Evolutionary conservation across 2,329 filamentous ascomycete species (phyloP).

Genomic region (Colletotrichum musicola): DNA sequence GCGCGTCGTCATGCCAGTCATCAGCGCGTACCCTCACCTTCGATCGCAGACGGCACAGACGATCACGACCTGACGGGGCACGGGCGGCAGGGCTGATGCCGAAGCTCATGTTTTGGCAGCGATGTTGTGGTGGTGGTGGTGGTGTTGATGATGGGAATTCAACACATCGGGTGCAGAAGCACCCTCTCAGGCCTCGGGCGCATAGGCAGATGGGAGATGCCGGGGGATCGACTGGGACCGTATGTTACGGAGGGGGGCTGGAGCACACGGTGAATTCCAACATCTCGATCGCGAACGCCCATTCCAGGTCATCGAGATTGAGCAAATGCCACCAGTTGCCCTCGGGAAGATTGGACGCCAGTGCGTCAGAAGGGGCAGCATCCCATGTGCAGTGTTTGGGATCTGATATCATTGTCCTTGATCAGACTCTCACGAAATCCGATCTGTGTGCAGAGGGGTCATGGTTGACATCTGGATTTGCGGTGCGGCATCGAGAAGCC

Average conservation of each 20-base stretch:
- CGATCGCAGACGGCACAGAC: slow-evolving; percentile 28
- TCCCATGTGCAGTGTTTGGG: slow-evolving; percentile 29
- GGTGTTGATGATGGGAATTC: neutral
- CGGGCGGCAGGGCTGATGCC: slow-evolving; percentile 23
- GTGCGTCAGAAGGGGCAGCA: slow-evolving; percentile 30
- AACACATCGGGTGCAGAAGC: neutral
- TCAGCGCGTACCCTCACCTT: neutral
- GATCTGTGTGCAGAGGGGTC: slow-evolving; percentile 27
- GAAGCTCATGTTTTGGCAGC: neutral
- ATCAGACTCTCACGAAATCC: slow-evolving; percentile 25
- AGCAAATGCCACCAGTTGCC: slow-evolving; percentile 33
- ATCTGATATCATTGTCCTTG: slow-evolving; percentile 35
- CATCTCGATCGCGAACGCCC: slow-evolving; percentile 40
- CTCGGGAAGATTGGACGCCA: slow-evolving; percentile 30
- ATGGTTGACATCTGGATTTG: slow-evolving; percentile 26
- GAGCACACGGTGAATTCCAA: slow-evolving; percentile 31
- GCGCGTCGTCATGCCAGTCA: slow-evolving; percentile 8
- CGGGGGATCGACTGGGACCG: slow-evolving; percentile 2
- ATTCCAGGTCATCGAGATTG: slow-evolving; percentile 39
- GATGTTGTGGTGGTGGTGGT: neutral
- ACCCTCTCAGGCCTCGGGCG: neutral
- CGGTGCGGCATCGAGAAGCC: slow-evolving; percentile 34
- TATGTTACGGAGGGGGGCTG: slow-evolving; percentile 31
- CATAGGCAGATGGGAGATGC: slow-evolving; percentile 2
- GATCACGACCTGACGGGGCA: slow-evolving; percentile 17